Base-by-base conservation (phyloP, 139 green algal species). In the Diplosphaera chodatii region DNA sequence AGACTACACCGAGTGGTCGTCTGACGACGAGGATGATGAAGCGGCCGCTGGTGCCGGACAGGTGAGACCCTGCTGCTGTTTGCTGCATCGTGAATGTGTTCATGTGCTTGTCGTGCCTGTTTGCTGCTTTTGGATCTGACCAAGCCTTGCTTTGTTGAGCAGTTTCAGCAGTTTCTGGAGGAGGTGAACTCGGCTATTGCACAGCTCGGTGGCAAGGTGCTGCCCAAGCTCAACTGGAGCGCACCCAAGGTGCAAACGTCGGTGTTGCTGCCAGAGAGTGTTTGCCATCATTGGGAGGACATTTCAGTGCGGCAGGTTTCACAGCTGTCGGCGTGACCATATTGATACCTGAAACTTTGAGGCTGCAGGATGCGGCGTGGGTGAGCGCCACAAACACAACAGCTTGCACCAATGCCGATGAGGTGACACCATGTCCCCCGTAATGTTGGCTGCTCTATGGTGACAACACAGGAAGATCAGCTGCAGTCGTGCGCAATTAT, bases 141-240 rank as follows among this genome's bases (percentile, higher is more conserved):
- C n/a, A n/a, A n/a, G n/a, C n/a, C n/a, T 10, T 6, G 37, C 6
- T 48, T 6, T 48, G 37, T 20, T 48, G 22, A n/a, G 29, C 28
- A 56, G 23, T 78, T 87, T 29, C 76, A 74, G 13, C 66, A 81
- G 25, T 30, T 94, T 3, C n/a, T 66, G 22, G 40, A 25, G 1
- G 64, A 56, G 3, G 63, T 96, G 2, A 34, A 79, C 5, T 55
- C 33, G 0, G 86, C 85, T 0, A 96, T 97, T 16, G 32, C 69
- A 1, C 41, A 77, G 56, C 77, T 94, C 70, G 86, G 91, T 0
- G 91, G 91, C 0, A n/a, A 29, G 1, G 90, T 96, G 23, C 69
- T 91, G 28, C 94, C 94, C 40, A 97, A 96, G 72, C 79, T 97
- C 6, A 96, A 92, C 31, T 98, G 94, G 94, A 95, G 88, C 78